Conservation (phyloP, 108 stramenopile species). For the Skeletonema tropicum region DNA sequence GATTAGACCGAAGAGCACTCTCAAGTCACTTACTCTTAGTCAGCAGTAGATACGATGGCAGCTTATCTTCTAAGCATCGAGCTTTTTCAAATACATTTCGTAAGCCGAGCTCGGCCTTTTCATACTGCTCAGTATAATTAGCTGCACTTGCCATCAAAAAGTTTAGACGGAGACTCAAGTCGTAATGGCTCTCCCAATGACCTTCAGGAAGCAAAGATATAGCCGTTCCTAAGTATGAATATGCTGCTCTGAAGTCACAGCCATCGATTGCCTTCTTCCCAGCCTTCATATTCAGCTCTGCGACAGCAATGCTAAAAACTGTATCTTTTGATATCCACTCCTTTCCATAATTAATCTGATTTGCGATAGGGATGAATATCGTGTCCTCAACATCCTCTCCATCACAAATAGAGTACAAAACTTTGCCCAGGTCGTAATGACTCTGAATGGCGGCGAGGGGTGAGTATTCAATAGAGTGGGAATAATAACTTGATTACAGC, state of each 20-base stretch:
- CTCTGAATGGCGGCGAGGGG: background rate
- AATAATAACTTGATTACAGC: background rate
- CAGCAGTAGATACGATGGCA: background rate
- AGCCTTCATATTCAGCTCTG: constrained; percentile 27
- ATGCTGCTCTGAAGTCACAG: background rate
- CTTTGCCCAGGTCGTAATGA: constrained; percentile 4
- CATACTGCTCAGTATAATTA: no score
- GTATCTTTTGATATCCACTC: background rate
- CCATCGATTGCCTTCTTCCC: constrained; percentile 20
- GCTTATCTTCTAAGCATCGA: background rate
- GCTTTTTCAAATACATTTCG: background rate
- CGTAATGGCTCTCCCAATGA: constrained; percentile 2
- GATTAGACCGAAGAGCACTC: no score
- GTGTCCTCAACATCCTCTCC: background rate
- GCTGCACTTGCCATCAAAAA: background rate
- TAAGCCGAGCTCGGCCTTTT: background rate
- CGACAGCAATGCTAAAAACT: constrained; percentile 2
- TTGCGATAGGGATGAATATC: background rate
- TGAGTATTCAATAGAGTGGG: no score
- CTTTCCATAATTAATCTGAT: constrained; percentile 11
- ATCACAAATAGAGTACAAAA: background rate
- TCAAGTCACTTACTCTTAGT: background rate
- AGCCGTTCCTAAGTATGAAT: background rate
- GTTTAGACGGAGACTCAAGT: constrained; percentile 13
- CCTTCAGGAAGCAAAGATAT: constrained; percentile 5